Base-by-base conservation (phyloP, 1,284 basidiomycete genomes). In the Malassezia restricta region DNA sequence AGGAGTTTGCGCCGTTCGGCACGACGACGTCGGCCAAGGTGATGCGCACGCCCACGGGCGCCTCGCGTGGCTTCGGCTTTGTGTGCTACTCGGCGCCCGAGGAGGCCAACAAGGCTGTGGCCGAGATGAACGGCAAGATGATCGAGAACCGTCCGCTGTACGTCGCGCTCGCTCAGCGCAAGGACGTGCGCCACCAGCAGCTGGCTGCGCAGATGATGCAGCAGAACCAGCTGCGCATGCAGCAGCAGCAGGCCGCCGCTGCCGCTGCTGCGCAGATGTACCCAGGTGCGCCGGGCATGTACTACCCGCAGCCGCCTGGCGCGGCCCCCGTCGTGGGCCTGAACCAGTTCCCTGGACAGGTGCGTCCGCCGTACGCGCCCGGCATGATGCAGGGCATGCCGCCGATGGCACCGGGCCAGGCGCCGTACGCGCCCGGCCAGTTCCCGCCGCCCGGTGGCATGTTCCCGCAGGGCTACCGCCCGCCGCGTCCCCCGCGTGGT, bases 91-190 rank as follows among this genome's bases (percentile, higher is more conserved):
- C 89, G 40, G 85, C 89, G 55, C 91, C 94, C 49, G 94, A 99
- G 67, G 94, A 99, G 78, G 92, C 94, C 44, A 96, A 90, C 75
- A 98, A 96, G 79, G 94, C 94, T 57, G 91, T 98, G 61, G 87
- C 89, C 51, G 94, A 99, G 79, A 95, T 99, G 91, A 98, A 98
- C 82, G 95, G 95, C 81, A 96, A 96, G 80, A 98, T 98, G 86
- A 88, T 98, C 73, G 91, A 92, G 64, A 83, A 86, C 71, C 98
- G 98, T 78, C 94, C 94, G 49, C 83, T 99, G 68, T 99, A 98
- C 76, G 94, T 99, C 73, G 92, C 92, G 48, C 83, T 96, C 57
- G 94, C 94, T 65, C 94, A 99, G 77, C 89, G 92, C 68, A 91
- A 92, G 67, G 94, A 99, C 74, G 88, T 92, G 66, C 87, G 94